Evolutionary conservation across 2,329 filamentous ascomycete genomes (phyloP).

Genomic region (Blastomyces emzantsi): DNA sequence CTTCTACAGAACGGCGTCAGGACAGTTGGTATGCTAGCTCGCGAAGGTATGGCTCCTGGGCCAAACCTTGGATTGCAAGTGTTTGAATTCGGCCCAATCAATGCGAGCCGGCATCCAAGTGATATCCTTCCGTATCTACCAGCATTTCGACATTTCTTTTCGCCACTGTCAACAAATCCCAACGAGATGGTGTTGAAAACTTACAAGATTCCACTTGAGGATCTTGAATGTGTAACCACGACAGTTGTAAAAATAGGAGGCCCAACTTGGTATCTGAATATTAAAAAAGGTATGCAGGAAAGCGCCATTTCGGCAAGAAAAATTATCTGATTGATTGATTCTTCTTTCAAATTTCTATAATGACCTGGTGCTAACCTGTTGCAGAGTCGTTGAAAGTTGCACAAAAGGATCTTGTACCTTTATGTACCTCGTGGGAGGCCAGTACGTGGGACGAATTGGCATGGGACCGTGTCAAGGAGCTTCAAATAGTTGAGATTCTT

Average conservation of each 20-base stretch:
- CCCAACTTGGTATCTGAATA: conserved; percentile 40
- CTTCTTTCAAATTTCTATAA: neutral
- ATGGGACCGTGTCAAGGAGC: conserved; percentile 69
- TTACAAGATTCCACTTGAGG: conserved; percentile 60
- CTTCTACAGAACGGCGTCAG: conserved; percentile 60
- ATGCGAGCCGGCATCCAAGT: conserved; percentile 63
- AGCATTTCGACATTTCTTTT: conserved; percentile 58
- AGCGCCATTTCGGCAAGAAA: neutral
- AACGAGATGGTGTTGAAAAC: conserved; percentile 60
- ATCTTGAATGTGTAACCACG: conserved; percentile 77
- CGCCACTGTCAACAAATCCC: conserved; percentile 56
- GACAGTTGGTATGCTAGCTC: conserved; percentile 69
- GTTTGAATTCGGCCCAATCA: conserved; percentile 62
- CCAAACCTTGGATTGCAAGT: conserved; percentile 64
- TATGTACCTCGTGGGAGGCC: conserved; percentile 66
- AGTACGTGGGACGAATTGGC: conserved; percentile 77
- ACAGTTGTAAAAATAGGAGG: conserved; percentile 49
- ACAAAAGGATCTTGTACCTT: conserved; percentile 57
- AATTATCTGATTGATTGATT: neutral
- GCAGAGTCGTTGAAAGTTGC: conserved; percentile 49
- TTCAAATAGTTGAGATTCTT: conserved; percentile 70
- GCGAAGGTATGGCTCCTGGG: conserved; percentile 62
- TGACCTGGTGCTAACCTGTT: conserved; percentile 12
- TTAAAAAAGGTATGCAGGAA: conserved; percentile 39
- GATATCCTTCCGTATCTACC: conserved; percentile 79